Conservation (phyloP, 768 basidiomycete genomes). For the Lentinula boryana region DNA sequence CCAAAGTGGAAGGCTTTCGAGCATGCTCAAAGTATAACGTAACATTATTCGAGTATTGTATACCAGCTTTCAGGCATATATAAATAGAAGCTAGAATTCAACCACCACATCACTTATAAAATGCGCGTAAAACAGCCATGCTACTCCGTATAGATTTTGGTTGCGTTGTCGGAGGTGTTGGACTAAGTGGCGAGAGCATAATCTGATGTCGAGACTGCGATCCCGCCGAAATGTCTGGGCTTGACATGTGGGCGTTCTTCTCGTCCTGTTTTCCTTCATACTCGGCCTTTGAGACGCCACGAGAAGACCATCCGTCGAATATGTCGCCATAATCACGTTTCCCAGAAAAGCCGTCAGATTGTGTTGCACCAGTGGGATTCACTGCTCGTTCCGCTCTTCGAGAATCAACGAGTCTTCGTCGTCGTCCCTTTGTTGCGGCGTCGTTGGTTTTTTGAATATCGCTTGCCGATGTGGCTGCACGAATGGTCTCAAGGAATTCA, state of each 20-base stretch:
- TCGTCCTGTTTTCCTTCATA: neutral
- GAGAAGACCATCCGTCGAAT: neutral
- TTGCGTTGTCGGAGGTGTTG: neutral
- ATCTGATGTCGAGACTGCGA: neutral
- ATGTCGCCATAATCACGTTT: neutral
- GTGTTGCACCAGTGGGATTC: neutral
- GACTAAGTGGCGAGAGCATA: neutral
- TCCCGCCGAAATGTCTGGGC: neutral
- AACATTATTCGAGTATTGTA: neutral
- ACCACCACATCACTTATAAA: neutral
- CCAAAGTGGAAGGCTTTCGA: constrained; percentile 3
- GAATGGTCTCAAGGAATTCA: constrained; percentile 28
- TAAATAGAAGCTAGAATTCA: neutral
- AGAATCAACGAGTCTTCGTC: neutral
- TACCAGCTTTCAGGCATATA: neutral
- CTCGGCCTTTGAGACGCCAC: neutral
- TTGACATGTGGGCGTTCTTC: neutral
- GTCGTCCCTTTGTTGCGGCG: neutral
- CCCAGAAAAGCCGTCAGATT: neutral
- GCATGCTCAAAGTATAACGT: neutral
- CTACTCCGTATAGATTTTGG: neutral
- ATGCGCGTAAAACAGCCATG: neutral
- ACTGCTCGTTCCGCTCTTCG: neutral
- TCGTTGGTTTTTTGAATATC: neutral
- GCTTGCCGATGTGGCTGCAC: constrained; percentile 16